Conservation (phyloP, 345 rosid species). For the Hevea brasiliensis region DNA sequence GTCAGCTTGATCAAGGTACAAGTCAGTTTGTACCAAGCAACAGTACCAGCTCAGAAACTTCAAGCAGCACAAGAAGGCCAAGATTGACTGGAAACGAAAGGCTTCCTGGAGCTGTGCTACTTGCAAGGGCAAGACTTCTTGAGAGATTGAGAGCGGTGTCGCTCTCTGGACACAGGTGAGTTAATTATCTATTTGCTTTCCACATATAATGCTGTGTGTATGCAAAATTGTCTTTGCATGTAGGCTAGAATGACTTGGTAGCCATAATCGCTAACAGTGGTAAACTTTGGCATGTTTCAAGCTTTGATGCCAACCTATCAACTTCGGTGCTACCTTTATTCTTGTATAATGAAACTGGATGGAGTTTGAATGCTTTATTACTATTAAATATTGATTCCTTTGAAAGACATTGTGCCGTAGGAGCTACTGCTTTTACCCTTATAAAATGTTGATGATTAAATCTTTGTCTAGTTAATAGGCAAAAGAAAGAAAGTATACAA, state of each 20-base stretch:
- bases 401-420: no score
- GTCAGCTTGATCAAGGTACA: slow-evolving; percentile 41
- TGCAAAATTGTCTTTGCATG: no score
- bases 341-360: not conserved
- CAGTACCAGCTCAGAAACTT: slow-evolving; percentile 36
- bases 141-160: slow-evolving; percentile 87
- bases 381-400: not conserved
- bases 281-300: not conserved
- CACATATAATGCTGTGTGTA: not conserved
- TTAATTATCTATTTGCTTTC: not conserved
- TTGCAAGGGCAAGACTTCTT: slow-evolving; percentile 90
- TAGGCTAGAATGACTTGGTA: not conserved
- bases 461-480: not conserved
- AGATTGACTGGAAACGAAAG: slow-evolving; percentile 51
- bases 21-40: slow-evolving; percentile 40
- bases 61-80: slow-evolving; percentile 39
- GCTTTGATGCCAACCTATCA: not conserved
- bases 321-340: not conserved
- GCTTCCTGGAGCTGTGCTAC: slow-evolving; percentile 92
- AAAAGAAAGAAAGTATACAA: not conserved
- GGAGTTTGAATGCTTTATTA: no score
- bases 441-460: no score
- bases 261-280: not conserved
- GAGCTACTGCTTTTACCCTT: not conserved
- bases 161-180: slow-evolving; percentile 63